A percentile compares a stretch with the other conserved stretches of the same genome.
phyloP scores from a whole-genome alignment of 495 filamentous ascomycete species.

The Cercophora sp. region DNA sequence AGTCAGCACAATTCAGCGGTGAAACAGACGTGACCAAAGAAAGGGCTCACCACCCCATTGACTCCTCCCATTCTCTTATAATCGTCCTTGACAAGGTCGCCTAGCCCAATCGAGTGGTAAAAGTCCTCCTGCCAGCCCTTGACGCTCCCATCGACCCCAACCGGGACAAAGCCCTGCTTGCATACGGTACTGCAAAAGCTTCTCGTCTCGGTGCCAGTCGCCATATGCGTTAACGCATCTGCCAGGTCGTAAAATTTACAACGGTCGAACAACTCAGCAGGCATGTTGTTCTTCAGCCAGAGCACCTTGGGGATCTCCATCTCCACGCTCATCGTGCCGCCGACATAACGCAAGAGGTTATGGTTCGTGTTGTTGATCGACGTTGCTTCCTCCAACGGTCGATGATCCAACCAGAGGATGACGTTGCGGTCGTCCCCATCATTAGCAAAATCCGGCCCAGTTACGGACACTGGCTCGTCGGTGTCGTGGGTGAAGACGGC shows the following conservation, averaged over 20 bases:
- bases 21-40: background rate
- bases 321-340: constrained; percentile 95
- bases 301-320: constrained; percentile 98
- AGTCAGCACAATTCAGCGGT: too few species aligned
- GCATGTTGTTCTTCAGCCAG: constrained; percentile 98
- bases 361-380: constrained; percentile 90
- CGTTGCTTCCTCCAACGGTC: constrained; percentile 81
- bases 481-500: constrained; percentile 85
- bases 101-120: constrained; percentile 73
- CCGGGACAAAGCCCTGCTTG: constrained; percentile 92
- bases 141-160: constrained; percentile 93
- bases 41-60: constrained; percentile 79
- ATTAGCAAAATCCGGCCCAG: constrained; percentile 76
- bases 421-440: constrained; percentile 80
- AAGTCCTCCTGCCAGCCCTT: constrained; percentile 99
- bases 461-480: constrained; percentile 84
- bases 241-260: constrained; percentile 96
- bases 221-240: constrained; percentile 91
- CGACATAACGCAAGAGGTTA: constrained; percentile 91
- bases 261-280: constrained; percentile 77
- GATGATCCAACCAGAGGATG: constrained; percentile 89
- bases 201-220: constrained; percentile 87
- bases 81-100: constrained; percentile 75
- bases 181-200: constrained; percentile 93
- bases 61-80: constrained; percentile 92